Evolutionary conservation across 257 asterid species (phyloP).

Genomic region (Capsicum pubescens): DNA sequence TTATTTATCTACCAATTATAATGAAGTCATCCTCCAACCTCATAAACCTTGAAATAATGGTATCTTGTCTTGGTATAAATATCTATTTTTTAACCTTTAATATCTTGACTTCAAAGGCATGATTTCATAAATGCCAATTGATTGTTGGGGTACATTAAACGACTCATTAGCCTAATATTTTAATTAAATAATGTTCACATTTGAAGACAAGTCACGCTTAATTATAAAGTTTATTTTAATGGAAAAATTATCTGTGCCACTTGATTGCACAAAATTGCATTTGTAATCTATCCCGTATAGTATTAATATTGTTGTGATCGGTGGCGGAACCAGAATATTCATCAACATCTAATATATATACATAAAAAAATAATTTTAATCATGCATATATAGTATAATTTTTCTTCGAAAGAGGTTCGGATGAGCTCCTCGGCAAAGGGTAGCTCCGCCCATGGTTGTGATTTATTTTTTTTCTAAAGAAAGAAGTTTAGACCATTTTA

Average conservation of each 20-base stretch:
- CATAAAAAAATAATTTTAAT: too few relatives aligned
- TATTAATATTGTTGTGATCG: neutral
- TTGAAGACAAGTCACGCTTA: neutral
- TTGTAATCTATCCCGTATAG: neutral
- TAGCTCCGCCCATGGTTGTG: too few relatives aligned
- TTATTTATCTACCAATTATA: neutral
- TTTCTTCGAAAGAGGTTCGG: too few relatives aligned
- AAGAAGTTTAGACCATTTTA: too few relatives aligned
- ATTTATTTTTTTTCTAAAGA: too few relatives aligned
- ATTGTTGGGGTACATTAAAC: neutral
- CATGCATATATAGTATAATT: too few relatives aligned
- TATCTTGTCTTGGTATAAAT: neutral
- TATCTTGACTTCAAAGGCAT: neutral
- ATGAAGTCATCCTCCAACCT: neutral
- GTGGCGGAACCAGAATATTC: too few relatives aligned
- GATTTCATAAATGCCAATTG: neutral
- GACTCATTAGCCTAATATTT: neutral
- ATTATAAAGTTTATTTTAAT: neutral
- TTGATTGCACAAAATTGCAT: neutral
- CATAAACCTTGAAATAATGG: neutral
- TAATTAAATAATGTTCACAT: neutral
- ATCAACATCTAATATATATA: too few relatives aligned
- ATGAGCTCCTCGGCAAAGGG: too few relatives aligned
- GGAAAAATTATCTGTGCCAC: slow-evolving; percentile 25
- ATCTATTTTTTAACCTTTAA: neutral